Conservation (phyloP, 1,139 yeast genomes). For the Pichia sp. region DNA sequence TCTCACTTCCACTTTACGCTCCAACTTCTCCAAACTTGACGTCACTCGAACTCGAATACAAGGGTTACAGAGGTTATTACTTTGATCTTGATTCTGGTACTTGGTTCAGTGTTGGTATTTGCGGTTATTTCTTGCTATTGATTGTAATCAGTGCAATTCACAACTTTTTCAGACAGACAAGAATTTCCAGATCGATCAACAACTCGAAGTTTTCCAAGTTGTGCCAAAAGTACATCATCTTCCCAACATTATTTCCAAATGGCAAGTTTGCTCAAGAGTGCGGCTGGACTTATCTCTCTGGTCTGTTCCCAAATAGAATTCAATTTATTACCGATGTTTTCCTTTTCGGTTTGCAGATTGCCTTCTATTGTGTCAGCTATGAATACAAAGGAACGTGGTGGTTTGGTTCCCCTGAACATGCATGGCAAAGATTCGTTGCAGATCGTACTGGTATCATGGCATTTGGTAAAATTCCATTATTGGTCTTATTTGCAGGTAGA, state of each 20-base stretch:
- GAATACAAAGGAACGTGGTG: background rate
- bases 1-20: conserved; percentile 16
- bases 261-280: conserved; percentile 14
- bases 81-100: conserved; percentile 24
- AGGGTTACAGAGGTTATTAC: conserved; percentile 19
- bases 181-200: conserved; percentile 17
- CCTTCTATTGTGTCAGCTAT: conserved; percentile 10
- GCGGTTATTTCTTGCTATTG: conserved; percentile 36
- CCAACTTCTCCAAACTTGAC: conserved; percentile 20
- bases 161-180: conserved; percentile 24
- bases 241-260: conserved; percentile 17
- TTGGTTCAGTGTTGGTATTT: conserved; percentile 37
- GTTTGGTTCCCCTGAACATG: background rate
- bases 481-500: conserved; percentile 5
- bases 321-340: conserved; percentile 15
- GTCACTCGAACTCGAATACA: background rate
- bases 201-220: conserved; percentile 11
- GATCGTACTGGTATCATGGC: conserved; percentile 4
- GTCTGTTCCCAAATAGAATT: conserved; percentile 18
- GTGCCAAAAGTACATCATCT: conserved; percentile 12
- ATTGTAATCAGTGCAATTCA: conserved; percentile 27
- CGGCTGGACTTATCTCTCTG: conserved; percentile 12
- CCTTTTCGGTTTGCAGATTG: conserved; percentile 15
- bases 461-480: conserved; percentile 5
- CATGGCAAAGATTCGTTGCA: background rate